Evolutionary conservation across 208 protist genomes (phyloP).

Genomic region (Leptomonas pyrrhocoris): DNA sequence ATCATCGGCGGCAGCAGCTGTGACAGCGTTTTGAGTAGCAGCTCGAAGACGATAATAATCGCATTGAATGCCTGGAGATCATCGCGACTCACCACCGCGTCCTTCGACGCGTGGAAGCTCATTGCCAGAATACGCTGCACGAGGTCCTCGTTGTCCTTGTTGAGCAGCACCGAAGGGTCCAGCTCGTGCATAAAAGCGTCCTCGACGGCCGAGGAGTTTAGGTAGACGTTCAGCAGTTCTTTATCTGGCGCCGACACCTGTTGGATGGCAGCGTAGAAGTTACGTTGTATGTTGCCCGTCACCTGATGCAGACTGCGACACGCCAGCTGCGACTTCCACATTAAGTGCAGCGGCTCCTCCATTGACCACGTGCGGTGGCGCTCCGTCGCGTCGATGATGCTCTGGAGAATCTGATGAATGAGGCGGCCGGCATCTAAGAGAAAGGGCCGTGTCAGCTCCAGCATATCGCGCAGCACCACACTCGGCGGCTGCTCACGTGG

Average conservation of each 20-base stretch:
- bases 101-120: conserved; percentile 54
- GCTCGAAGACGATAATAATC: conserved; percentile 43
- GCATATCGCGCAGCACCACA: conserved; percentile 41
- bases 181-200: conserved; percentile 23
- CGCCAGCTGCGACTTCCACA: conserved; percentile 50
- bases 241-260: conserved; percentile 37
- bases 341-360: conserved; percentile 38
- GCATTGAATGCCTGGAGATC: conserved; percentile 50
- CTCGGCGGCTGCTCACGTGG: conserved; percentile 30
- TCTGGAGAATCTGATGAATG: conserved; percentile 61
- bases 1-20: conserved; percentile 47
- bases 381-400: conserved; percentile 72
- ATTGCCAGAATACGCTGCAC: conserved; percentile 46
- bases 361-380: conserved; percentile 46
- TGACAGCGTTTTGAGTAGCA: conserved; percentile 40
- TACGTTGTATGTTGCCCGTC: conserved; percentile 67
- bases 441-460: conserved; percentile 57
- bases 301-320: conserved; percentile 51
- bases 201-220: conserved; percentile 36
- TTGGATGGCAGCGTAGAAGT: conserved; percentile 60
- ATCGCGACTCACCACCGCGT: conserved; percentile 33
- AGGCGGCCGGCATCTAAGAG: conserved; percentile 48
- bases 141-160: conserved; percentile 32
- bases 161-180: conserved; percentile 16
- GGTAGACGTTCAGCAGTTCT: conserved; percentile 40